These are phyloP conservation scores for Thraustochytrium striatum DNA, from an alignment of 352 stramenopile species.

Conservation along the genomic window DNA sequence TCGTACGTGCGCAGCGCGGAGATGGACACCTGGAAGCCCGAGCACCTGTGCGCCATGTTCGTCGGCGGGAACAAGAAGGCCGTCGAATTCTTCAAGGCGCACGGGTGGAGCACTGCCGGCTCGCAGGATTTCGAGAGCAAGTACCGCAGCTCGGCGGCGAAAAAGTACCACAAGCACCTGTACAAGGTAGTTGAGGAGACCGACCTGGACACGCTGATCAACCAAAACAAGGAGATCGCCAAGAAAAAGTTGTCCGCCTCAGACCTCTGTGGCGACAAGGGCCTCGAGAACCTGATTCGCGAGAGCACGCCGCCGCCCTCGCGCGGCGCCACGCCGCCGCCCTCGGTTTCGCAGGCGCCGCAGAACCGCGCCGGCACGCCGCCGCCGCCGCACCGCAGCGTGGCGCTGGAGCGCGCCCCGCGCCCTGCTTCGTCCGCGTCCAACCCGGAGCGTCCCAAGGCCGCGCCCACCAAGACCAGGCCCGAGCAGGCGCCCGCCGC, in stretches of 20 bases:
- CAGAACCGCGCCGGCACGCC: not conserved
- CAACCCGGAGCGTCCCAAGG: not conserved
- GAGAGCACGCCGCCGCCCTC: slow-evolving; percentile 41
- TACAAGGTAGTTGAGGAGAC: slow-evolving; percentile 30
- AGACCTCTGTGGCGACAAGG: slow-evolving; percentile 17
- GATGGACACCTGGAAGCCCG: slow-evolving; percentile 91
- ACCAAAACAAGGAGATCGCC: not conserved
- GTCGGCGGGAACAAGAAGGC: slow-evolving; percentile 85
- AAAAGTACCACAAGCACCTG: slow-evolving; percentile 34
- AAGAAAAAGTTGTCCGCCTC: slow-evolving; percentile 32
- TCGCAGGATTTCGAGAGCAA: slow-evolving; percentile 44
- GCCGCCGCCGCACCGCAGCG: not conserved
- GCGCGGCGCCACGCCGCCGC: not conserved
- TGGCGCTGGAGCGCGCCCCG: not conserved
- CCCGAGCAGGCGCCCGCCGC: not conserved
- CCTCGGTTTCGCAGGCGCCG: not conserved
- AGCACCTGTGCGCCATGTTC: slow-evolving; percentile 85
- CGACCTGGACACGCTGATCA: slow-evolving; percentile 15
- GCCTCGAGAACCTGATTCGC: slow-evolving; percentile 30
- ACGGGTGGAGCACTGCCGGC: slow-evolving; percentile 41
- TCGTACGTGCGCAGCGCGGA: slow-evolving; percentile 89
- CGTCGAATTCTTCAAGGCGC: slow-evolving; percentile 82
- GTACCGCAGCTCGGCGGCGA: slow-evolving; percentile 28
- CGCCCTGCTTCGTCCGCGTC: not conserved
- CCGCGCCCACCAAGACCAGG: not conserved